Evolutionary conservation across 495 filamentous ascomycete genomes (phyloP).

Genomic region (Apodospora peruviana): DNA sequence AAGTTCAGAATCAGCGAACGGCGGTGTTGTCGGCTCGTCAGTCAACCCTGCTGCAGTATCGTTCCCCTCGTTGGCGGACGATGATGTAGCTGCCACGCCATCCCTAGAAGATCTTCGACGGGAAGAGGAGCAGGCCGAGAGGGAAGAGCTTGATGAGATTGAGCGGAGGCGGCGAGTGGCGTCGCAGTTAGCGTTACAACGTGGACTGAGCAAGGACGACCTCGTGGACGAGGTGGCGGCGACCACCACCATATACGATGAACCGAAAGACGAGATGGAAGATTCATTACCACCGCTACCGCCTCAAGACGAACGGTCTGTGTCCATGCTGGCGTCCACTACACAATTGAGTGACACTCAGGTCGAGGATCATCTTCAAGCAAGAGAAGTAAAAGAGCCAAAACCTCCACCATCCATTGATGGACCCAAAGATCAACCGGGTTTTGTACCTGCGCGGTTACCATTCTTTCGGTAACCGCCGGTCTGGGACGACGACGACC

Average conservation of each 20-base stretch:
- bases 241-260: slow-evolving; percentile 9
- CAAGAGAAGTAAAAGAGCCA: slow-evolving; percentile 7
- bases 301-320: neutral
- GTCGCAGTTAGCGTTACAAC: slow-evolving; percentile 60
- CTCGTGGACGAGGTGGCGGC: slow-evolving; percentile 6
- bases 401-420: slow-evolving; percentile 5
- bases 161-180: slow-evolving; percentile 68
- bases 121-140: slow-evolving; percentile 65
- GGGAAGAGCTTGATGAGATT: slow-evolving; percentile 66
- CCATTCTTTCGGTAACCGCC: too few species aligned
- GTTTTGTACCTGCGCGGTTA: too few species aligned
- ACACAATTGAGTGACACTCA: neutral
- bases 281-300: neutral
- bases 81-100: slow-evolving; percentile 31
- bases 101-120: slow-evolving; percentile 68
- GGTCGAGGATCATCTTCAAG: neutral
- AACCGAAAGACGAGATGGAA: neutral
- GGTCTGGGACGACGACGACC: neutral
- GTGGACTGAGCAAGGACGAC: slow-evolving; percentile 53
- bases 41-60: slow-evolving; percentile 22
- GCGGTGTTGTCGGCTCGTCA: too few species aligned
- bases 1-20: slow-evolving; percentile 24
- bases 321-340: neutral
- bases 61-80: slow-evolving; percentile 21
- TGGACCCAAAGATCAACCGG: too few species aligned